These are phyloP conservation scores for Pseudogymnoascus sp. DNA, from an alignment of 2,329 filamentous ascomycete species.

Conservation along the genomic window DNA sequence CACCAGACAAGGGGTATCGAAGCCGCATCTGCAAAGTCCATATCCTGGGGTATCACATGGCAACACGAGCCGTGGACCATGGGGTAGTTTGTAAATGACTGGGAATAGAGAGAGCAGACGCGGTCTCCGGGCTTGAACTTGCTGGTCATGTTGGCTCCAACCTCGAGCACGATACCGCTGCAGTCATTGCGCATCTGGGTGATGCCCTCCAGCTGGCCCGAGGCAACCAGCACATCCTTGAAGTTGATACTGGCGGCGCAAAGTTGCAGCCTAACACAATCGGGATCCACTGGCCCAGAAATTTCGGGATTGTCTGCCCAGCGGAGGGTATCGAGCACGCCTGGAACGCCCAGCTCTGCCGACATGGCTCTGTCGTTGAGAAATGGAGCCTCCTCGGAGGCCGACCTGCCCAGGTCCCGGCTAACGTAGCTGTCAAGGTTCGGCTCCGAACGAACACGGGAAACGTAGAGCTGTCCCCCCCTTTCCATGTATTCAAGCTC, in stretches of 20 bases:
- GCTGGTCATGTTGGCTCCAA: conserved; percentile 24
- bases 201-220: conserved; percentile 27
- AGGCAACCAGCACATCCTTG: conserved; percentile 27
- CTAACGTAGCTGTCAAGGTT: background rate
- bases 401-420: background rate
- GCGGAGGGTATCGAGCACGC: conserved; percentile 15
- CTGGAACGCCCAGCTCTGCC: conserved; percentile 11
- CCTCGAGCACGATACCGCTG: conserved; percentile 28
- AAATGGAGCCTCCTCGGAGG: background rate
- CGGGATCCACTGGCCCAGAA: background rate
- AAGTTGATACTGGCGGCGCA: conserved; percentile 23
- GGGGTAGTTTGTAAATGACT: conserved; percentile 14
- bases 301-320: conserved; percentile 13
- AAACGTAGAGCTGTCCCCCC: conserved; percentile 7
- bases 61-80: background rate
- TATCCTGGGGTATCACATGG: conserved; percentile 30
- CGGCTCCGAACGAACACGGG: conserved; percentile 8
- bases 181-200: conserved; percentile 31
- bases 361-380: background rate
- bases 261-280: background rate
- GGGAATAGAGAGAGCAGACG: background rate
- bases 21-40: conserved; percentile 34
- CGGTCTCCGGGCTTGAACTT: conserved; percentile 28
- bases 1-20: conserved; percentile 34
- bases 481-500: conserved; percentile 10